A percentile compares a stretch with the other conserved stretches of the same genome.
These are phyloP conservation scores for Aspergillus pseudoterreus DNA, from an alignment of 2,329 filamentous ascomycete genomes.

Conservation along the genomic window DNA sequence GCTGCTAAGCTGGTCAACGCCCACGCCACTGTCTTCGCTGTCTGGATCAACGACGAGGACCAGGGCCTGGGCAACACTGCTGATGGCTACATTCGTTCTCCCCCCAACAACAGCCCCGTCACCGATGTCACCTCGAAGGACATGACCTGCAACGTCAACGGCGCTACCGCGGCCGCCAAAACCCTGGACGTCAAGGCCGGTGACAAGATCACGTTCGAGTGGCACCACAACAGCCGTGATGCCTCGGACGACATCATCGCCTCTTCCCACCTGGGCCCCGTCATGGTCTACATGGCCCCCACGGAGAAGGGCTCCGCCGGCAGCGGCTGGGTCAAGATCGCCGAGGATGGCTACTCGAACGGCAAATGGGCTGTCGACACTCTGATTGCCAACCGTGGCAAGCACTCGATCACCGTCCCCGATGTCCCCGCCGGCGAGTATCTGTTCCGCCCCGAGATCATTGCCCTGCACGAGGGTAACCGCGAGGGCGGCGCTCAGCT, in stretches of 20 bases:
- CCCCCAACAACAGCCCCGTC: conserved; percentile 20
- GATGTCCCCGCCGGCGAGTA: conserved; percentile 19
- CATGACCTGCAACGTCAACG: conserved; percentile 22
- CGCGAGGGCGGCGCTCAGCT: conserved; percentile 17
- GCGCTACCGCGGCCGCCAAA: conserved; percentile 12
- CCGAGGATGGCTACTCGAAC: conserved; percentile 17
- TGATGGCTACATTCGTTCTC: conserved; percentile 17
- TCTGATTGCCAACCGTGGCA: conserved; percentile 18
- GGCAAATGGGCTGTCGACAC: conserved; percentile 18
- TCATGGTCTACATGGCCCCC: conserved; percentile 20
- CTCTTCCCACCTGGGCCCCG: conserved; percentile 16
- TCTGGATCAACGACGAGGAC: conserved; percentile 22
- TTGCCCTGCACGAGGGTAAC: conserved; percentile 19
- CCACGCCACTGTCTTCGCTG: conserved; percentile 19
- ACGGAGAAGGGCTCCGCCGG: conserved; percentile 16
- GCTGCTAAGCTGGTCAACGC: conserved; percentile 16
- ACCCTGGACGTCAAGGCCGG: conserved; percentile 17
- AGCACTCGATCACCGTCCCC: conserved; percentile 20
- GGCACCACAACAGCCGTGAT: conserved; percentile 18
- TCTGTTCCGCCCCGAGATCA: conserved; percentile 22
- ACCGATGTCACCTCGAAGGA: conserved; percentile 18
- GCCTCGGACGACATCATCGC: conserved; percentile 21
- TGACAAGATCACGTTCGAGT: conserved; percentile 22
- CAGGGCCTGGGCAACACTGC: conserved; percentile 17
- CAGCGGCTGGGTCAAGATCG: conserved; percentile 20